phyloP scores from a whole-genome alignment of 371 early-diverging fungal genomes.

The Lichtheimia corymbifera region DNA sequence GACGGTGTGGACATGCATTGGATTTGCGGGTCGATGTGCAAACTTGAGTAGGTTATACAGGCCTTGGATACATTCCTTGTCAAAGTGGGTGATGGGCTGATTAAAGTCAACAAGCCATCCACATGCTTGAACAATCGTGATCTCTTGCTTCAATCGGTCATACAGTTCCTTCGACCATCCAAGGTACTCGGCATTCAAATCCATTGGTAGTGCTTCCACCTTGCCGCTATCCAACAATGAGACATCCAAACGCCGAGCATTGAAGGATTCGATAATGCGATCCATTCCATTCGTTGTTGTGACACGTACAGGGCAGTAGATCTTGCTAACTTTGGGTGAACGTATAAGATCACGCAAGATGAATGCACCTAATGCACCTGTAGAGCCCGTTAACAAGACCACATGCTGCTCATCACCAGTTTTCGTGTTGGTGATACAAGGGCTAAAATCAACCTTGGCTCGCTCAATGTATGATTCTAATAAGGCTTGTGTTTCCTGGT shows the following conservation, averaged over 20 bases:
- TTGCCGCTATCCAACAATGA: slow-evolving; percentile 4
- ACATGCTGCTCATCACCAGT: slow-evolving; percentile 15
- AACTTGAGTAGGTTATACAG: slow-evolving; percentile 41
- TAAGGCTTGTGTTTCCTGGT: slow-evolving; percentile 11
- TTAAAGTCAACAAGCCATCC: slow-evolving; percentile 44
- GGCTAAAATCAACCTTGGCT: slow-evolving; percentile 24
- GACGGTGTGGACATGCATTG: slow-evolving; percentile 41
- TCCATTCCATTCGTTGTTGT: slow-evolving; percentile 2
- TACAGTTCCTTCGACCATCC: slow-evolving; percentile 30
- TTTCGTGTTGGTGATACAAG: neutral
- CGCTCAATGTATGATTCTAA: slow-evolving; percentile 16
- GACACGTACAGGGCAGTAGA: slow-evolving; percentile 33
- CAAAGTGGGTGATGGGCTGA: slow-evolving; percentile 30
- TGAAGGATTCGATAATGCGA: slow-evolving; percentile 24
- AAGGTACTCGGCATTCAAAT: slow-evolving; percentile 19
- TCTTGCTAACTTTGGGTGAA: slow-evolving; percentile 21
- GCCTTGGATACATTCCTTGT: slow-evolving; percentile 35
- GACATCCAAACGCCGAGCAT: slow-evolving; percentile 17
- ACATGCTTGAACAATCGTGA: slow-evolving; percentile 37
- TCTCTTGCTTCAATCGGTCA: slow-evolving; percentile 22
- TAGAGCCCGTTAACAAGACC: slow-evolving; percentile 42
- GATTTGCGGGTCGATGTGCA: slow-evolving; percentile 27
- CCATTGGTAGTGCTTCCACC: slow-evolving; percentile 16
- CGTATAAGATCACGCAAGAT: slow-evolving; percentile 30
- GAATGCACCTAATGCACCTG: slow-evolving; percentile 41